Conservation (phyloP, 2,329 filamentous ascomycete species). For the Hypocreales sp. region DNA sequence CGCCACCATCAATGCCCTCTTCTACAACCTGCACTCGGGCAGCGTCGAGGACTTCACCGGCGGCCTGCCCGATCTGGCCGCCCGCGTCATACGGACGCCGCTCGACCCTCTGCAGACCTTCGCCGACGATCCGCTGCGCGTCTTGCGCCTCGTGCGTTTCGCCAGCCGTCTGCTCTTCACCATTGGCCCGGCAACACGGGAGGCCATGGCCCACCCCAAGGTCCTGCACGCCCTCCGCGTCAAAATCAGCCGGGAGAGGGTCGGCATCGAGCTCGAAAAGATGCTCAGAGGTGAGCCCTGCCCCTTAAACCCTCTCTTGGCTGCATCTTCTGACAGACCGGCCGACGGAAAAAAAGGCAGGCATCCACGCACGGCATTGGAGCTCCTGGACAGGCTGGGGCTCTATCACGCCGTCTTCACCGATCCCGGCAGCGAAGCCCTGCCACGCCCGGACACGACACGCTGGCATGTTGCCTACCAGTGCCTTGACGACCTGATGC, state of each 20-base stretch:
- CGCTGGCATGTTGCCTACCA: too few relatives aligned
- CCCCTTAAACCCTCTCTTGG: too few relatives aligned
- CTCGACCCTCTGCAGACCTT: slow-evolving; percentile 84
- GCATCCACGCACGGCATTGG: too few relatives aligned
- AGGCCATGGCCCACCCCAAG: slow-evolving; percentile 61
- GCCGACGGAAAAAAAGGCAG: too few relatives aligned
- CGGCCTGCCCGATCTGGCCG: slow-evolving; percentile 60
- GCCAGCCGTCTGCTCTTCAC: slow-evolving; percentile 68
- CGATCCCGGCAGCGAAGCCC: too few relatives aligned
- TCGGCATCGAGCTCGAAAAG: slow-evolving; percentile 77
- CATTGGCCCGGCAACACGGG: slow-evolving; percentile 55
- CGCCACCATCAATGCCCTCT: slow-evolving; percentile 88
- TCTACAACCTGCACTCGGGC: slow-evolving; percentile 78
- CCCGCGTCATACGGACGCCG: slow-evolving; percentile 66
- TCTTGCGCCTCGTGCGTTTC: slow-evolving; percentile 78
- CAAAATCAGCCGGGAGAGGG: slow-evolving; percentile 86
- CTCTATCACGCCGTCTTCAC: too few relatives aligned
- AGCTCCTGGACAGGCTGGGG: too few relatives aligned
- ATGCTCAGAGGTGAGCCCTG: too few relatives aligned
- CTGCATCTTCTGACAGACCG: too few relatives aligned
- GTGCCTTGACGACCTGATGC: too few relatives aligned
- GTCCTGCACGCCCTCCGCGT: slow-evolving; percentile 65
- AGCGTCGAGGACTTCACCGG: slow-evolving; percentile 74
- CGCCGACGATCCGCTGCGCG: slow-evolving; percentile 79
- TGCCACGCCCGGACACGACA: too few relatives aligned